Conservation (phyloP, 2,329 filamentous ascomycete species). For the Penicillium rolfsii region DNA sequence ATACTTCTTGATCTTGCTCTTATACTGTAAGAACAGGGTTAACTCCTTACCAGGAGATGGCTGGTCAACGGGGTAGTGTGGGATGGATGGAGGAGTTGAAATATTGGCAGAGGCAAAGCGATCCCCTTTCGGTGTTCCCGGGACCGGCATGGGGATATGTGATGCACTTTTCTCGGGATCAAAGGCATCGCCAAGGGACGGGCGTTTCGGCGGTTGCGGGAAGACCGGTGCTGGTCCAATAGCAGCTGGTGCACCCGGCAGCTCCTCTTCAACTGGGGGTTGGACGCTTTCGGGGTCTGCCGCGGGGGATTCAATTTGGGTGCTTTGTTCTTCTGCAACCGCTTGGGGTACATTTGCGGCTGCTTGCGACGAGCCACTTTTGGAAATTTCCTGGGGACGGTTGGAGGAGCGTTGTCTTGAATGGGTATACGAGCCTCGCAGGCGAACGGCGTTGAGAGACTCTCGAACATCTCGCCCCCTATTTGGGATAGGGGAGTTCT, state of each 20-base stretch:
- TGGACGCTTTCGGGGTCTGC: conserved; percentile 17
- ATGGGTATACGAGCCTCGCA: conserved; percentile 59
- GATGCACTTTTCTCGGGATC: conserved; percentile 37
- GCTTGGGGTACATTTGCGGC: conserved; percentile 66
- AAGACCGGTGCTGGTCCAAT: conserved; percentile 65
- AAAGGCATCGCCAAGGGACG: conserved; percentile 41
- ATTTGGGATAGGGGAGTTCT: conserved; percentile 65
- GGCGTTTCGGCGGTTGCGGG: conserved; percentile 42
- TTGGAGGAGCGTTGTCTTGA: conserved; percentile 56
- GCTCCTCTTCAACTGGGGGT: conserved; percentile 28
- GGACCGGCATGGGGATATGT: conserved; percentile 23
- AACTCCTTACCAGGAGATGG: conserved; percentile 80
- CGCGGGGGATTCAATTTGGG: conserved; percentile 40
- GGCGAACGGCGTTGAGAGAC: conserved; percentile 74
- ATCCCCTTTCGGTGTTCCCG: conserved; percentile 34
- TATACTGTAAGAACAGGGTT: conserved; percentile 93
- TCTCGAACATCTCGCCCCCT: conserved; percentile 75
- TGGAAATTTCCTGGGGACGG: conserved; percentile 59
- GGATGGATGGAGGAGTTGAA: conserved; percentile 51
- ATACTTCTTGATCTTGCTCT: conserved; percentile 96
- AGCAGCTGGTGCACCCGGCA: conserved; percentile 38
- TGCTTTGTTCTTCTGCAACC: conserved; percentile 46
- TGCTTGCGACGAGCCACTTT: conserved; percentile 48
- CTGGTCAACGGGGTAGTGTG: conserved; percentile 61
- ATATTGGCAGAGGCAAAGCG: conserved; percentile 26